Base-by-base conservation (phyloP, 495 filamentous ascomycete species). In the Penicillium pulvis region DNA sequence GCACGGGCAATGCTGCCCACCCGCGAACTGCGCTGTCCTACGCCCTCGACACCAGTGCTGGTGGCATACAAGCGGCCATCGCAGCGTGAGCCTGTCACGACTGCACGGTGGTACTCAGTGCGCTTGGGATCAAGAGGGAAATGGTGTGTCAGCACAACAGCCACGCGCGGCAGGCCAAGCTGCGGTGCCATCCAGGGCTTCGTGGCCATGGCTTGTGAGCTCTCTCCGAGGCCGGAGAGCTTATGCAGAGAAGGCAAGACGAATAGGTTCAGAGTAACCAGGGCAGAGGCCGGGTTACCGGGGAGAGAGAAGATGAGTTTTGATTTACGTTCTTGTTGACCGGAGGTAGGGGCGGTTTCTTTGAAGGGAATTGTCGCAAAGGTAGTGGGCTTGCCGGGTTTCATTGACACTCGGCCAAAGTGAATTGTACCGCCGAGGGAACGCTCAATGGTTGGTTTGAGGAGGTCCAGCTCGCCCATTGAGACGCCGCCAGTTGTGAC, bases 391-490 rank as follows among this genome's bases (percentile, higher is more conserved):
- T 97, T 98, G 19, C 94, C 94, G 0, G 94, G 94, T 76, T 98
- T 98, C 94, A 99, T 98, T 28, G 87, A 83, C 6, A 98, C 95
- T 28, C 95, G 87, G 42, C 94, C 94, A 68, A 99, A 99, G 72
- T 98, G 94, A 65, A 99, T 96, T 0, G 89, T 96, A 14, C 94
- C 94, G 56, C 91, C 90, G 6, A 98, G 83, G 2, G 85, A 80
- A 53, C 93, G 87, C 76, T 98, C 94, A 67, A 99, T 91, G 5
- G 92, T 97, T 1, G 95, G 94, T 72, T 99, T 99, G 49, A 99
- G 86, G 31, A 99, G 86, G 68, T 99, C 94, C 1, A 96, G 85
- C 75, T 99, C 94, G 58, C 94, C 94, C 94, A 99, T 99, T 14
- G 92, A 96, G 20, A 97, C 94, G 19, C 94, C 95, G 33, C 94